Evolutionary conservation across 2,329 filamentous ascomycete species (phyloP), one percentile per base, ranked within the genome.

Genomic region (Cordyceps militaris): DNA sequence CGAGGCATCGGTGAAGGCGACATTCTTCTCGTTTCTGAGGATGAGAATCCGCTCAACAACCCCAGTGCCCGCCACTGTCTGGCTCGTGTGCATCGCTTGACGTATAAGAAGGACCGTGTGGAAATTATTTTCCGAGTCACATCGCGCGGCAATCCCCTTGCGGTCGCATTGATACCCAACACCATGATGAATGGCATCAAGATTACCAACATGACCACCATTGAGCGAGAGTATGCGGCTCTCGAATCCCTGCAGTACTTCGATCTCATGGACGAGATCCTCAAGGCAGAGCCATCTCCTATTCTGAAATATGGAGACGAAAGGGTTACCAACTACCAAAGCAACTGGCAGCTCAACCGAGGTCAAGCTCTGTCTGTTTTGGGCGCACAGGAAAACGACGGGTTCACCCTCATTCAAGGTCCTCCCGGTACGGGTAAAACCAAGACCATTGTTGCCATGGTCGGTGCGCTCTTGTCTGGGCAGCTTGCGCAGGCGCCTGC

Each of bases 351-450:
- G 23, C 82, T 99, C 58, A 99, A 99, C 69, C 78, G 79, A 43
- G 94, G 91, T 6, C 94, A 99, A 69, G 91, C 93, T 3, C 89
- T 89, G 70, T 94, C 94, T 8, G 90, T 99, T 61, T 83, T 94
- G 62, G 95, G 93, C 55, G 93, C 92, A 13, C 83, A 92, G 58
- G 92, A 96, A 66, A 99, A 99, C 64, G 94, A 97, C 72, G 95
- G 91, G 0, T 99, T 99, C 68, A 97, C 94, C 3, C 77, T 99
- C 60, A 91, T 99, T 64, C 94, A 99, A 74, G 94, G 90, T 57
- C 94, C 94, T 52, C 94, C 94, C 1, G 94, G 94, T 71, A 97
- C 94, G 4, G 94, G 93, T 67, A 99, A 99, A 75, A 99, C 94
- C 0, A 99, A 99, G 71, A 99, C 94, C 0, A 99, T 99, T 60